Percentiles rank a stretch among this genome's conserved stretches.
Evolutionary conservation across 2,329 filamentous ascomycete species (phyloP).

Genomic region (Aspergillus sp.): DNA sequence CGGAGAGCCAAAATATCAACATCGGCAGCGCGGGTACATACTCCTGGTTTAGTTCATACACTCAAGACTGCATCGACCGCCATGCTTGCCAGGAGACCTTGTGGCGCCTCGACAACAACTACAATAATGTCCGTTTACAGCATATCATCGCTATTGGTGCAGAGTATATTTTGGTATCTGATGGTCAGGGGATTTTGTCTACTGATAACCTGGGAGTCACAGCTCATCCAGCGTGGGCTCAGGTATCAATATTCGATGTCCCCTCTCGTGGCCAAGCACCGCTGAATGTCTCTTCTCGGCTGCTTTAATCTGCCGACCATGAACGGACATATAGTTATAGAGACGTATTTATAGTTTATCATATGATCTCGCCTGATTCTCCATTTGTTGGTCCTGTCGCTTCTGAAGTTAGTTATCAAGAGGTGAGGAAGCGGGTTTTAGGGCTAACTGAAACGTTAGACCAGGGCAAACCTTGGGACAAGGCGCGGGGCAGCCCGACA

Average conservation of each 20-base stretch:
- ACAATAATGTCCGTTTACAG: constrained; percentile 8
- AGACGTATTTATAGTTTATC: no score
- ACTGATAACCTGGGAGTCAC: constrained; percentile 4
- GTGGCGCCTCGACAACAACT: constrained; percentile 2
- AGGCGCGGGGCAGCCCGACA: no score
- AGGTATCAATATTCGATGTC: constrained; percentile 8
- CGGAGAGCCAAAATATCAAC: constrained; percentile 4
- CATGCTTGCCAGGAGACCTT: constrained; percentile 4
- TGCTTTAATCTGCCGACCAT: no score
- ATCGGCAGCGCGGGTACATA: constrained; percentile 5
- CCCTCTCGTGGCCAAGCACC: background rate
- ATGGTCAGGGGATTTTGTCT: background rate
- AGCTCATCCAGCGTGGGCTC: constrained; percentile 4
- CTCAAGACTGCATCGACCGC: constrained; percentile 7
- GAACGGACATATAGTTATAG: no score
- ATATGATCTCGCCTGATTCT: no score
- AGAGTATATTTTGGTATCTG: constrained; percentile 2
- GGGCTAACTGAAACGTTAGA: no score
- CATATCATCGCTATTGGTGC: constrained; percentile 7
- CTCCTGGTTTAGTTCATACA: constrained; percentile 12
- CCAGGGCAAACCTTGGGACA: no score
- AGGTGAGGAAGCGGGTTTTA: no score
- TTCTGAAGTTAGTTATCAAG: no score
- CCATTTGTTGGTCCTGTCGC: no score
- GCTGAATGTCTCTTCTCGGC: no score